Percentiles rank a stretch among this genome's conserved stretches.
Conservation (phyloP, 2,329 filamentous ascomycete species). For the Penicillium hesseltinei region DNA sequence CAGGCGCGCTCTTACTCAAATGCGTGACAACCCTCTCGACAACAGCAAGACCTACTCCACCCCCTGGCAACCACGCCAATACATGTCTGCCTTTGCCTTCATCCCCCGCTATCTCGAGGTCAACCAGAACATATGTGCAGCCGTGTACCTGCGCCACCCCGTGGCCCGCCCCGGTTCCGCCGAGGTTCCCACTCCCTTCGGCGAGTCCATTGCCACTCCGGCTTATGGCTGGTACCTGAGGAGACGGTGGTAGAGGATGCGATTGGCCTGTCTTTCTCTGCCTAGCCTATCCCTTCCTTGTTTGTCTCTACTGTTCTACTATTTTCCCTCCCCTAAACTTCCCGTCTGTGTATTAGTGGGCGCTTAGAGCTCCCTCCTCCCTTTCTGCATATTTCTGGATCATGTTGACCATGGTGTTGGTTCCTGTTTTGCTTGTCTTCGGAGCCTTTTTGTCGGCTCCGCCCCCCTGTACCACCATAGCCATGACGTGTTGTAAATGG, state of each 20-base stretch:
- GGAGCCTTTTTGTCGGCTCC: conserved; percentile 9
- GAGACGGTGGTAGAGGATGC: conserved; percentile 58
- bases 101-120: conserved; percentile 95
- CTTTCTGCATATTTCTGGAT: conserved; percentile 25
- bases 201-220: conserved; percentile 67
- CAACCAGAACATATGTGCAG: conserved; percentile 94
- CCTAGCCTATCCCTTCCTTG: conserved; percentile 13
- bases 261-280: conserved; percentile 8
- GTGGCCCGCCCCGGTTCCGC: conserved; percentile 78
- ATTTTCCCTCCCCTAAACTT: conserved; percentile 3
- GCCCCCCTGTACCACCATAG: conserved; percentile 27
- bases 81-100: conserved; percentile 89
- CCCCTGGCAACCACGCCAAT: conserved; percentile 83
- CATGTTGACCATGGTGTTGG: conserved; percentile 30
- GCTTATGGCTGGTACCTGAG: conserved; percentile 94
- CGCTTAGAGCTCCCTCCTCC: conserved; percentile 22
- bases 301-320: conserved; percentile 21
- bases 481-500: conserved; percentile 27
- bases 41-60: conserved; percentile 79
- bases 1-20: conserved; percentile 58
- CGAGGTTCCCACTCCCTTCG: conserved; percentile 83
- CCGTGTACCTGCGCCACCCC: conserved; percentile 91
- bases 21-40: conserved; percentile 75
- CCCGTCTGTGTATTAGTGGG: conserved; percentile 39
- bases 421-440: conserved; percentile 23